Evolutionary conservation across 345 rosid genomes (phyloP).

Genomic region (Melaleuca alternifolia): DNA sequence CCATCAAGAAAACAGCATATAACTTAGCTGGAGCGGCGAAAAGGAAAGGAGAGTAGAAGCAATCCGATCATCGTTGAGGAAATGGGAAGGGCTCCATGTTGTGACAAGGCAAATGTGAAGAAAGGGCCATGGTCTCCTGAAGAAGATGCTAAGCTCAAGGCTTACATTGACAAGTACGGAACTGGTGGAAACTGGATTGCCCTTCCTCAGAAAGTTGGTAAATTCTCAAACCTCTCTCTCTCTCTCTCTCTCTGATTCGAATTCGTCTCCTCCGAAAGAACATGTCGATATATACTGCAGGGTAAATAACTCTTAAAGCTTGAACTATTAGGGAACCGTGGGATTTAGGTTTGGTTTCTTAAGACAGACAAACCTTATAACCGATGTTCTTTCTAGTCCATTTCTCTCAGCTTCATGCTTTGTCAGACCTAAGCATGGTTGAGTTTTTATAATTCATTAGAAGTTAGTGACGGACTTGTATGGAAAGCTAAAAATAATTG

Average conservation of each 20-base stretch:
- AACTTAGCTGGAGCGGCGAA: neutral
- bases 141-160: constrained; percentile 91
- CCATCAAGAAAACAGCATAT: neutral
- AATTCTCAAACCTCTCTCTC: neutral
- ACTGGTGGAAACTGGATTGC: constrained; percentile 99
- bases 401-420: neutral
- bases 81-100: constrained; percentile 98
- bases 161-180: constrained; percentile 66
- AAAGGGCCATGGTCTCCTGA: constrained; percentile 98
- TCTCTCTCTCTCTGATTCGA: neutral
- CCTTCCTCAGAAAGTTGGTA: constrained; percentile 96
- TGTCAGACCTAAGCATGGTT: neutral
- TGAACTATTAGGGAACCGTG: neutral
- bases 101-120: constrained; percentile 90
- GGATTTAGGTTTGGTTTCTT: neutral
- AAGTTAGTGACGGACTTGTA: neutral
- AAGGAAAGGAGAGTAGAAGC: neutral
- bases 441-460: neutral
- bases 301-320: neutral
- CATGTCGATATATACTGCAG: neutral
- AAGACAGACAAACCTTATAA: neutral
- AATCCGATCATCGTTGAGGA: neutral
- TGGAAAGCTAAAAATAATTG: neutral
- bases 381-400: neutral
- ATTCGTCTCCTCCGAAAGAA: neutral